These are phyloP conservation scores for Ophiocytium majus DNA, from an alignment of 352 stramenopile genomes.

Conservation along the genomic window DNA sequence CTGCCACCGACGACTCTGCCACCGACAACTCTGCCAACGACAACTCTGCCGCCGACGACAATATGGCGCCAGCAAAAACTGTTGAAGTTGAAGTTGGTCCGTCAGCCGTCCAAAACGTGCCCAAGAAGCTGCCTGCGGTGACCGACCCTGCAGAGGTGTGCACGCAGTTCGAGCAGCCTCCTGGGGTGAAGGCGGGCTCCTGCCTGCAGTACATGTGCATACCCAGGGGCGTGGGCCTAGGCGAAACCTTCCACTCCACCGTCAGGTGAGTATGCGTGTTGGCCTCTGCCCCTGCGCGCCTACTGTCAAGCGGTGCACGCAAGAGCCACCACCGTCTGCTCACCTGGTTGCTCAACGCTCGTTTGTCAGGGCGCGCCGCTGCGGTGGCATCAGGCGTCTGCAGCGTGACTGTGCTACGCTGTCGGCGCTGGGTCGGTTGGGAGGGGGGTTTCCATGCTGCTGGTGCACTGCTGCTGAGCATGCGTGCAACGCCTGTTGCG, in stretches of 20 bases:
- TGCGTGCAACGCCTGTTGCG: background rate
- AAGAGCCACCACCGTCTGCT: background rate
- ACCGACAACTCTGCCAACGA: background rate
- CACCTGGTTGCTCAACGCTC: background rate
- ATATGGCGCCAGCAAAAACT: too few species aligned
- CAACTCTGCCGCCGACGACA: too few species aligned
- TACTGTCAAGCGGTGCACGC: background rate
- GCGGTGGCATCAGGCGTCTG: background rate
- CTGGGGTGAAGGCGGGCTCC: background rate
- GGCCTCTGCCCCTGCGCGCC: background rate
- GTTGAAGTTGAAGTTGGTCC: too few species aligned
- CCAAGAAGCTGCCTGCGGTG: too few species aligned
- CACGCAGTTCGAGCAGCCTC: background rate
- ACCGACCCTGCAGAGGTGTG: background rate
- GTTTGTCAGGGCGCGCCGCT: background rate
- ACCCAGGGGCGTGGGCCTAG: background rate
- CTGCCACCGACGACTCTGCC: background rate
- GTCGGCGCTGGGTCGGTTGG: background rate
- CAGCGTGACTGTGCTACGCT: background rate
- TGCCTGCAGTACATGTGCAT: constrained; percentile 15
- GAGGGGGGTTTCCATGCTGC: background rate
- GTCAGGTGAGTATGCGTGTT: background rate
- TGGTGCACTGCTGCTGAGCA: background rate
- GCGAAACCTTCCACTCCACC: background rate
- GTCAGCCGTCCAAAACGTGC: too few species aligned